Evolutionary conservation across 2,329 filamentous ascomycete genomes (phyloP).

Genomic region (Neofusicoccum umdonicola): DNA sequence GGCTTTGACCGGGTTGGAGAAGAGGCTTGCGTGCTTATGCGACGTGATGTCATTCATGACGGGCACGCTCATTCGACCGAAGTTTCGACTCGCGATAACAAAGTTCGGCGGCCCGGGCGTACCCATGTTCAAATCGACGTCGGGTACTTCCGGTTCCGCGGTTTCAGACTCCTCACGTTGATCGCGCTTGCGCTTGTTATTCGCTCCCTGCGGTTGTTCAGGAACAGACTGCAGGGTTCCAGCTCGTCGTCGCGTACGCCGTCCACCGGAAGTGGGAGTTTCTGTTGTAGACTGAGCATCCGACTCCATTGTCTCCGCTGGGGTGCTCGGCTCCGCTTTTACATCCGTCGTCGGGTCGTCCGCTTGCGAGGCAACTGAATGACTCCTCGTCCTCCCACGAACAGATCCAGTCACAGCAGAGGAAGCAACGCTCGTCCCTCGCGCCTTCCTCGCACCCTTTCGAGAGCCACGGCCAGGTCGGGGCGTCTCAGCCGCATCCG

Average conservation of each 20-base stretch:
- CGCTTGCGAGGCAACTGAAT: conserved; percentile 47
- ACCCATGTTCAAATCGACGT: conserved; percentile 21
- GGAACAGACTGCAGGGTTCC: conserved; percentile 21
- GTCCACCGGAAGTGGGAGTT: conserved; percentile 13
- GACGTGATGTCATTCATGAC: conserved; percentile 52
- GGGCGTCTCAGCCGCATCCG: conserved; percentile 12
- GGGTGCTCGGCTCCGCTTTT: conserved; percentile 49
- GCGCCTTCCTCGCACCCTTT: conserved; percentile 12
- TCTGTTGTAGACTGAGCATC: conserved; percentile 26
- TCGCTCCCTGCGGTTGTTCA: conserved; percentile 24
- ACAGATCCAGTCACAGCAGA: conserved; percentile 46
- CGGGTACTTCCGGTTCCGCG: conserved; percentile 26
- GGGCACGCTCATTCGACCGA: conserved; percentile 46
- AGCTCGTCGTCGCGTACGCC: conserved; percentile 27
- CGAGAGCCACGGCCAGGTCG: not conserved
- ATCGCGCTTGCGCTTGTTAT: conserved; percentile 43
- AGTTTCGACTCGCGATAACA: conserved; percentile 49
- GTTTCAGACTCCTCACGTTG: conserved; percentile 31
- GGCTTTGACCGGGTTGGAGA: conserved; percentile 48
- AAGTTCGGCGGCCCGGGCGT: conserved; percentile 27
- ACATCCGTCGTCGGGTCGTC: conserved; percentile 44
- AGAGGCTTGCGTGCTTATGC: conserved; percentile 53
- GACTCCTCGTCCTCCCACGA: conserved; percentile 47
- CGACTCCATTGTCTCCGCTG: conserved; percentile 42
- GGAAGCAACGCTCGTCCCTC: conserved; percentile 43